phyloP scores from a whole-genome alignment of 805 yeast species.

The Teunomyces stri region DNA sequence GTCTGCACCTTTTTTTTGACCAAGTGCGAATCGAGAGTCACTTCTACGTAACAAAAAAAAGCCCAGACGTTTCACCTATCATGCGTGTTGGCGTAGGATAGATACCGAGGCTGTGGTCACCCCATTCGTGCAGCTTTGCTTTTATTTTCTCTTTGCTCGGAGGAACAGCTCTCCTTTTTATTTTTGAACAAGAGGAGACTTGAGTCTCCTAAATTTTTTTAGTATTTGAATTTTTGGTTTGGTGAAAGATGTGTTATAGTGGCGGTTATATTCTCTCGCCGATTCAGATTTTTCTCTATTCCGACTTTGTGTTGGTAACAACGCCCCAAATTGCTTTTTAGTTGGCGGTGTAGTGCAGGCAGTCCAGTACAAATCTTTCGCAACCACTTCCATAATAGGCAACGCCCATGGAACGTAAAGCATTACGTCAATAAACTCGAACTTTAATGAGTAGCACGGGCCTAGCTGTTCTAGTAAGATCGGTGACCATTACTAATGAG shows the following conservation, averaged over 20 bases:
- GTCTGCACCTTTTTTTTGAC: not conserved
- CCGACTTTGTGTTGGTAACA: constrained; percentile 2
- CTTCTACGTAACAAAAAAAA: not conserved
- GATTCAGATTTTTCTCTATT: not conserved
- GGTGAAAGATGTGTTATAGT: not conserved
- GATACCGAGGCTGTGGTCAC: not conserved
- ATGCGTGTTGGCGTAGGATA: not conserved
- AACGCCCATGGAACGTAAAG: not conserved
- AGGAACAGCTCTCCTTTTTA: not conserved
- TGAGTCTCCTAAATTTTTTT: not conserved
- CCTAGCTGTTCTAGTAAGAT: too few relatives aligned
- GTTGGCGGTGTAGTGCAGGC: not conserved
- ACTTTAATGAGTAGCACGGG: not conserved
- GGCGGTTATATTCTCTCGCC: not conserved
- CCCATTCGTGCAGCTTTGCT: not conserved
- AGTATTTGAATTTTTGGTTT: not conserved
- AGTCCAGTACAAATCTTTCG: not conserved
- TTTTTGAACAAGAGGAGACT: not conserved
- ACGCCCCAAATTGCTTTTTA: constrained; percentile 1
- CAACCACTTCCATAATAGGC: constrained; percentile 1
- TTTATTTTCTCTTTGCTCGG: not conserved
- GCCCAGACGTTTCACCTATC: not conserved
- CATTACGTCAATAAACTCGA: not conserved
- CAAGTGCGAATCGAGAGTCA: not conserved
- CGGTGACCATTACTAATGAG: too few relatives aligned